Evolutionary conservation across 768 basidiomycete species (phyloP).

Genomic region (Auricularia sp.): DNA sequence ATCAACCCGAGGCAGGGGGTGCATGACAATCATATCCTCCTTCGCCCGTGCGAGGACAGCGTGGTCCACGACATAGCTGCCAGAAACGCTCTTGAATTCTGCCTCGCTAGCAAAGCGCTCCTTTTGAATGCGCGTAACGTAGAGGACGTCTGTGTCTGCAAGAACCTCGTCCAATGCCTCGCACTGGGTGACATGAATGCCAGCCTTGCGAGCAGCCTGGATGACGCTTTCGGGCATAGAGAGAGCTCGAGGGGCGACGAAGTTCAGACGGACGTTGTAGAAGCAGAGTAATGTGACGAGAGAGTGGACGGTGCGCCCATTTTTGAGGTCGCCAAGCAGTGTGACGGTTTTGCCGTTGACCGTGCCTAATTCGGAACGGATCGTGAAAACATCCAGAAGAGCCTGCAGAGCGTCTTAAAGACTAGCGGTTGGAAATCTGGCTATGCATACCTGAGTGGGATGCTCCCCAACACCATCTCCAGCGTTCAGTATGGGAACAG

Average conservation of each 20-base stretch:
- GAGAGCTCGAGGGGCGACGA: slow-evolving; percentile 79
- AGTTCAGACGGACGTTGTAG: slow-evolving; percentile 91
- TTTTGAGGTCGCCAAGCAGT: slow-evolving; percentile 90
- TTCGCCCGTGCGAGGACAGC: slow-evolving; percentile 88
- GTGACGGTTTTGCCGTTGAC: slow-evolving; percentile 94
- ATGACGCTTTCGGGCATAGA: slow-evolving; percentile 86
- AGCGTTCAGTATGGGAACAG: slow-evolving; percentile 92
- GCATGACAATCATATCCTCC: slow-evolving; percentile 98
- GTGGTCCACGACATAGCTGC: slow-evolving; percentile 88
- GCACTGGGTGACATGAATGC: slow-evolving; percentile 65
- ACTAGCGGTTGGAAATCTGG: slow-evolving; percentile 3
- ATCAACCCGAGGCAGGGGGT: slow-evolving; percentile 90
- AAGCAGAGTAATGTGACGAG: slow-evolving; percentile 85
- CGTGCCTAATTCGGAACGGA: slow-evolving; percentile 94
- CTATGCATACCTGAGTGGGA: slow-evolving; percentile 70
- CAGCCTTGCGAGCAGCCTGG: slow-evolving; percentile 71
- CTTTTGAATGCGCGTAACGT: slow-evolving; percentile 92
- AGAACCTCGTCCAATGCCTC: slow-evolving; percentile 89
- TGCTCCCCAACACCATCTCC: slow-evolving; percentile 97
- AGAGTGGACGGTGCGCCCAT: slow-evolving; percentile 94
- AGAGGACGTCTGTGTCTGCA: slow-evolving; percentile 88
- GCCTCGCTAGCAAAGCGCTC: slow-evolving; percentile 75
- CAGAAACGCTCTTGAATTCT: slow-evolving; percentile 88
- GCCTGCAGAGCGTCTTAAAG: slow-evolving; percentile 36
- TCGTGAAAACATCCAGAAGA: slow-evolving; percentile 82